These are phyloP conservation scores for Aspergillus eucalypticola DNA, from an alignment of 2,329 filamentous ascomycete species.

Conservation along the genomic window DNA sequence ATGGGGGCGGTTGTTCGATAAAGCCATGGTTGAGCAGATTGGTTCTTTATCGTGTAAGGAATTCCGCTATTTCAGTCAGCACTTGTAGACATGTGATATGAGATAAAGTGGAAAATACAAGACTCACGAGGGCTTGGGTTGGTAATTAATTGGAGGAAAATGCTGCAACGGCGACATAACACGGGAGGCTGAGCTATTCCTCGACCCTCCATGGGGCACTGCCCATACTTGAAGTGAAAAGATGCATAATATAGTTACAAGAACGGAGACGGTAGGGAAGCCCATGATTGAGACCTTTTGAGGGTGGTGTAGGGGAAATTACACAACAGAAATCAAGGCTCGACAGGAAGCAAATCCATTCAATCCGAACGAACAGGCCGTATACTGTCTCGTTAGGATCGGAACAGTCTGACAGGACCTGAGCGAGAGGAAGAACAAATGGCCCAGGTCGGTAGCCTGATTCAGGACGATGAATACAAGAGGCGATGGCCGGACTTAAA, in stretches of 20 bases:
- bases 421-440: not conserved
- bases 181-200: not conserved
- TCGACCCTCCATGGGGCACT: not conserved
- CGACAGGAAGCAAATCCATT: not conserved
- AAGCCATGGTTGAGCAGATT: conserved; percentile 21
- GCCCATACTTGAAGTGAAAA: conserved; percentile 7
- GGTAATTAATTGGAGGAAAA: conserved; percentile 7
- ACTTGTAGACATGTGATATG: not conserved
- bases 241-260: not conserved
- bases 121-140: conserved; percentile 14
- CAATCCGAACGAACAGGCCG: not conserved
- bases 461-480: not conserved
- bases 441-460: not conserved
- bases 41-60: conserved; percentile 22
- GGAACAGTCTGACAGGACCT: not conserved
- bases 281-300: not conserved
- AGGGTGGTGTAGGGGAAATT: not conserved
- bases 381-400: not conserved
- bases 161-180: not conserved
- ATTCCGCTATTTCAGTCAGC: conserved; percentile 17
- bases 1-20: conserved; percentile 8
- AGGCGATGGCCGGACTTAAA: not conserved
- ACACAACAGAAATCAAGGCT: not conserved
- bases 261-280: not conserved
- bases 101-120: not conserved